phyloP scores from a whole-genome alignment of 768 basidiomycete genomes.

The Phaffia tasmanica region DNA sequence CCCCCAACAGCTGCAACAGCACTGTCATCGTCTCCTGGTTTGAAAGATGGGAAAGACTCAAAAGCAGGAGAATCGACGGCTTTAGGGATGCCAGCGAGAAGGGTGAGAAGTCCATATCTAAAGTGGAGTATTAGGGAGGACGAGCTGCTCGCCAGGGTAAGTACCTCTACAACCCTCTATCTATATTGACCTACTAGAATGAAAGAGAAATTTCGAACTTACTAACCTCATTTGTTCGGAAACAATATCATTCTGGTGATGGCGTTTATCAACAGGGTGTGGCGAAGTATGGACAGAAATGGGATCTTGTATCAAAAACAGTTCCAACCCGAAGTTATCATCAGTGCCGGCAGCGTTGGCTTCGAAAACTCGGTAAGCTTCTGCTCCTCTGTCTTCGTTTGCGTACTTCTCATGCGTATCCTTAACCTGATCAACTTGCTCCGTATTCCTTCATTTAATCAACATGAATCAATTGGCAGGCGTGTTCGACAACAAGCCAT shows the following conservation, averaged over 20 bases:
- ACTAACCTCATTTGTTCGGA: too few relatives aligned
- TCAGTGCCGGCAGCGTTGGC: conserved; percentile 33
- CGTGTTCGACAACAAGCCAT: conserved; percentile 20
- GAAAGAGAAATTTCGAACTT: not conserved
- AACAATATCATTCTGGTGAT: too few relatives aligned
- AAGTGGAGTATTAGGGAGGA: conserved; percentile 31
- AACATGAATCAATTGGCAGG: not conserved
- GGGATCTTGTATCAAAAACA: conserved; percentile 31
- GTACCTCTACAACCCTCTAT: not conserved
- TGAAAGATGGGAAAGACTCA: too few relatives aligned
- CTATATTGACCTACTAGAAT: not conserved
- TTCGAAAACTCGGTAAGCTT: conserved; percentile 27
- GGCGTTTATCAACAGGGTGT: conserved; percentile 23
- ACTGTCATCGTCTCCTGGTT: too few relatives aligned
- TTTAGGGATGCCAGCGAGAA: conserved; percentile 10
- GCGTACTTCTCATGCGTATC: not conserved
- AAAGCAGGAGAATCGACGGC: not conserved
- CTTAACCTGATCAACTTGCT: not conserved
- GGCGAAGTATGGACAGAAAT: conserved; percentile 29
- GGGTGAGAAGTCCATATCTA: conserved; percentile 27
- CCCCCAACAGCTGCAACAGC: too few relatives aligned
- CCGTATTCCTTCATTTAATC: not conserved
- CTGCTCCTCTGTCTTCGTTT: not conserved
- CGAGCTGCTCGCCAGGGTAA: conserved; percentile 28
- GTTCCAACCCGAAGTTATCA: conserved; percentile 33